Evolutionary conservation across 1,284 basidiomycete genomes (phyloP), one percentile per base, ranked within the genome.

Genomic region (Tilletia setariae): DNA sequence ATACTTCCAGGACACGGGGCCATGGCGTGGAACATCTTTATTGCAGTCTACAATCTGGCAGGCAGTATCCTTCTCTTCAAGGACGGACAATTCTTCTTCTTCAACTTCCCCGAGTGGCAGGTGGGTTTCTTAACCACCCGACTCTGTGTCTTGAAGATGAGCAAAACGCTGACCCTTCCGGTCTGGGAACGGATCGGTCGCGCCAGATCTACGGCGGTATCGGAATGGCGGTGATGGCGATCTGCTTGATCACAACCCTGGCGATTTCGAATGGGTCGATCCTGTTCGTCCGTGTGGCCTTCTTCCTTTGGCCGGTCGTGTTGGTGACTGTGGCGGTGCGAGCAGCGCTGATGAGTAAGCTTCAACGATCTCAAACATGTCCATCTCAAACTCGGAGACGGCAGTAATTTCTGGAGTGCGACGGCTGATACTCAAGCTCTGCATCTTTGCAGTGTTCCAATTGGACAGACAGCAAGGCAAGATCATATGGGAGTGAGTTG

Each of bases 171-270:
- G n/a, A 8, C 64, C 46, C 13, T 40, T 1, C 32, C 32, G 11
- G 35, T 40, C 11, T 40, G 35, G 35, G 35, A 40, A n/a, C n/a
- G n/a, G n/a, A n/a, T n/a, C n/a, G n/a, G n/a, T n/a, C n/a, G n/a
- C n/a, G n/a, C n/a, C 86, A 88, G 83, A 89, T 91, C 75, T 91
- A 90, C 76, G 90, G 90, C 69, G 89, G 89, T 72, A 88, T 91
- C 74, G 87, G 87, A 47, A 80, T 91, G 74, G 87, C 82, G 59
- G 85, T 90, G 62, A 88, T 84, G 72, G 84, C 84, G 32, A 80
- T 86, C 72, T 88, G 89, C 67, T 76, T 87, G 66, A 85, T 90
- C 74, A 87, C 85, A 68, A 85, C 88, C 73, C 81, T 90, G 68
- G 89, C 89, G 43, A 86, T 91, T 66, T 88, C 87, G 59, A 91